Conservation (phyloP, 176 grass and related monocot genomes). For the Tillandsia leiboldiana region DNA sequence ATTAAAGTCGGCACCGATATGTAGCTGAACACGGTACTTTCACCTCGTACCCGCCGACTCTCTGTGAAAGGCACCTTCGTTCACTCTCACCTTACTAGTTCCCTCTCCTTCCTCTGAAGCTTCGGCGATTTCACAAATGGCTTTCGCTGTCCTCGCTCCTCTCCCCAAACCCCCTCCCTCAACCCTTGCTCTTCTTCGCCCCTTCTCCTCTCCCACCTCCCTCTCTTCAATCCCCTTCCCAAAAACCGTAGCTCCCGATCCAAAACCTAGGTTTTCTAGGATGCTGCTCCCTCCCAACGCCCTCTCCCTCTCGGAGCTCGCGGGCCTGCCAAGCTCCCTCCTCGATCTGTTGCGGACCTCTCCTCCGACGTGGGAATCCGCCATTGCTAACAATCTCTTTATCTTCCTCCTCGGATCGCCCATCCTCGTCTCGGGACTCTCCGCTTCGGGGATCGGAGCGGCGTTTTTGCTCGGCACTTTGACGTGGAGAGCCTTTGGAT, state of each 20-base stretch:
- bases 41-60: no score
- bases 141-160: constrained; percentile 25
- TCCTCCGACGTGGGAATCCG: constrained; percentile 61
- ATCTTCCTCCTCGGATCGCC: constrained; percentile 57
- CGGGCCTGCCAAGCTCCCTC: constrained; percentile 23
- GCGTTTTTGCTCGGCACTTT: constrained; percentile 64
- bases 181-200: constrained; percentile 13
- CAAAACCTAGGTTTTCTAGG: constrained; percentile 9
- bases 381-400: constrained; percentile 45
- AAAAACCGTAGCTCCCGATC: not conserved
- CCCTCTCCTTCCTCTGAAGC: not conserved
- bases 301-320: constrained; percentile 27
- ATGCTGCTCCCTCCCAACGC: not conserved
- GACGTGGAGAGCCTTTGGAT: constrained; percentile 68
- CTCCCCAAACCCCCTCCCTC: constrained; percentile 6
- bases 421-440: constrained; percentile 59
- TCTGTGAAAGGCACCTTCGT: no score
- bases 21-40: no score
- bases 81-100: no score
- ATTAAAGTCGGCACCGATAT: no score
- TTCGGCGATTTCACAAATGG: constrained; percentile 30
- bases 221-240: not conserved
- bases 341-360: constrained; percentile 36
- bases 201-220: not conserved
- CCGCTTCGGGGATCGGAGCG: constrained; percentile 48